Percentiles rank a stretch among this genome's conserved stretches.
These are phyloP conservation scores for Fennellomyces sp. DNA, from an alignment of 371 early-diverging fungal genomes.

Conservation along the genomic window DNA sequence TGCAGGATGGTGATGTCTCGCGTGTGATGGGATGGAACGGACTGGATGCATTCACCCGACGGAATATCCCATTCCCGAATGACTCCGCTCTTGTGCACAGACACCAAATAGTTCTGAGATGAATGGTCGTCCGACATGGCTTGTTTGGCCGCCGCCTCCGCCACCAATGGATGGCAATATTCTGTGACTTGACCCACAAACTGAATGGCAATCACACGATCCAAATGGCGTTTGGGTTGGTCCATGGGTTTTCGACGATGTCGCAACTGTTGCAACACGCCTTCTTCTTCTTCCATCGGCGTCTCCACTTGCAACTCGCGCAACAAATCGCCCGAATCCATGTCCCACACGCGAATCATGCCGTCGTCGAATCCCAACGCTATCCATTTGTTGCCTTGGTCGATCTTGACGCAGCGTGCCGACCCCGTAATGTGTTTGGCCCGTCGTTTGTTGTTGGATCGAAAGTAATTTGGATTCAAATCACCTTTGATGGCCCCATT, in stretches of 20 bases:
- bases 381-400: conserved; percentile 28
- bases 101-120: conserved; percentile 28
- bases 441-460: not conserved
- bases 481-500: conserved; percentile 19
- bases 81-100: conserved; percentile 37
- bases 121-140: conserved; percentile 5
- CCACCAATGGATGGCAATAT: conserved; percentile 31
- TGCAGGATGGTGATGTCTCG: conserved; percentile 24
- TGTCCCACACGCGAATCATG: conserved; percentile 34
- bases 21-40: conserved; percentile 24
- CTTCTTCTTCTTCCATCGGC: conserved; percentile 13
- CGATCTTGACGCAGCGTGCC: conserved; percentile 30
- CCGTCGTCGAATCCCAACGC: conserved; percentile 44
- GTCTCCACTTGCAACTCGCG: conserved; percentile 23
- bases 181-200: conserved; percentile 32
- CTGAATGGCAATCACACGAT: conserved; percentile 23
- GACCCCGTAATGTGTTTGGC: conserved; percentile 8
- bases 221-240: conserved; percentile 1
- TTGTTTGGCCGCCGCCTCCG: conserved; percentile 30
- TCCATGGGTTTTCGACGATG: not conserved
- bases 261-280: not conserved
- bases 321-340: conserved; percentile 16
- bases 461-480: conserved; percentile 20
- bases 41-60: conserved; percentile 33
- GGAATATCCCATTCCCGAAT: conserved; percentile 41